A percentile compares a stretch with the other conserved stretches of the same genome.
These are phyloP conservation scores for Glycine tomentella DNA, from an alignment of 306 rosid genomes.

Conservation along the genomic window DNA sequence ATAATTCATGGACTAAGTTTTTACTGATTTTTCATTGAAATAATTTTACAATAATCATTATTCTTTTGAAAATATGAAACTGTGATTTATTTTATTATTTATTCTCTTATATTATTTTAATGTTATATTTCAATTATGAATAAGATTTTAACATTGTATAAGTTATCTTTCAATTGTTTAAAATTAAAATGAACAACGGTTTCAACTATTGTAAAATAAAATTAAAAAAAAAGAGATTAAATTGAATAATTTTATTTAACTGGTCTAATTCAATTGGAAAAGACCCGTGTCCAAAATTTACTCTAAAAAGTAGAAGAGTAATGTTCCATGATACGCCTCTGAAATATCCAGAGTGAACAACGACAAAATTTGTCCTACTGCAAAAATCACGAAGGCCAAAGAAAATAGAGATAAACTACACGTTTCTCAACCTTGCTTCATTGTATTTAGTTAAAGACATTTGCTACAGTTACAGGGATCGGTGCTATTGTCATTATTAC, in stretches of 20 bases:
- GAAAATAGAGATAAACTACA: slow-evolving; percentile 23
- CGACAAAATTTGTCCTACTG: neutral
- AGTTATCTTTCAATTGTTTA: neutral
- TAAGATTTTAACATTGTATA: neutral
- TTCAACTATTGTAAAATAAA: neutral
- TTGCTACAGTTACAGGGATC: slow-evolving; percentile 26
- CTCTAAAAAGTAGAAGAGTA: neutral
- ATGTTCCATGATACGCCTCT: neutral
- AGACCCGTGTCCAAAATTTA: neutral
- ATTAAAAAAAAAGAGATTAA: too few species aligned
- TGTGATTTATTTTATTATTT: too few species aligned
- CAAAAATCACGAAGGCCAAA: neutral
- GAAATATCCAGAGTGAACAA: slow-evolving; percentile 8
- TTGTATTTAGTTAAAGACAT: slow-evolving; percentile 38
- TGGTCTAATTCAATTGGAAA: neutral
- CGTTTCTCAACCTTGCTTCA: slow-evolving; percentile 49
- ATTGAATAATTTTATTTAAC: neutral
- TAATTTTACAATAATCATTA: neutral
- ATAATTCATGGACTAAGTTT: neutral
- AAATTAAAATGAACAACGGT: neutral
- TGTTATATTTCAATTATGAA: neutral
- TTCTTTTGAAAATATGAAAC: neutral
- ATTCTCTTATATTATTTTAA: too few species aligned
- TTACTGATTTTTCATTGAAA: neutral
- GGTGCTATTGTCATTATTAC: slow-evolving; percentile 47